Evolutionary conservation across 2,329 filamentous ascomycete genomes (phyloP), one percentile per base, ranked within the genome.

Genomic region (Tolypocladium tropicale): DNA sequence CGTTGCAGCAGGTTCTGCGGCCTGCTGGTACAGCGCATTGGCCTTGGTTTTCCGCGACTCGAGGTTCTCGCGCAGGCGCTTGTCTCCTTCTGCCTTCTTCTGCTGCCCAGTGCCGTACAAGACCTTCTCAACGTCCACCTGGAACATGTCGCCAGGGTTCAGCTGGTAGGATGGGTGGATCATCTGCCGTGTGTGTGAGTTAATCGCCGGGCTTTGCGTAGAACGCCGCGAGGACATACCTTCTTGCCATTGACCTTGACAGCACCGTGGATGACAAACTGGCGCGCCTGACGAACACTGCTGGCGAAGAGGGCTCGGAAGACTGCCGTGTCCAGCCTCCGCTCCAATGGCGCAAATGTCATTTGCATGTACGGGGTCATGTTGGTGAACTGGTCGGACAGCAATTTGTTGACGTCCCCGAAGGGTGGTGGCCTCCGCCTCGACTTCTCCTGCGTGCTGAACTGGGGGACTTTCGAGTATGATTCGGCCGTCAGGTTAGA

Each of bases 141-240:
- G 90, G 79, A 99, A 99, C 84, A 99, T 90, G 70, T 99, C 94
- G 63, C 94, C 94, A 3, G 94, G 95, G 72, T 99, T 99, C 41
- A 99, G 82, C 61, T 91, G 85, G 72, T 99, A 99, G 55, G 90
- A 88, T 10, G 94, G 92, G 68, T 94, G 89, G 60, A 82, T 79
- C 89, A 97, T 96, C 93, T 96, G 55, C 48, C n/a, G 48, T 37
- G 28, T n/a, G 11, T 10, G 53, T 63, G n/a, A 61, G 58, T 37
- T 21, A 32, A 16, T 10, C 1, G 30, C 3, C 30, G 57, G 54
- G 52, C 4, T 33, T 11, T 32, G 28, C 18, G 2, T 16, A 12
- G 25, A 50, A 33, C 14, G 18, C 14, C 18, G 18, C 14, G 43
- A 3, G 36, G 37, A 64, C 74, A 46, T 72, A 95, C 92, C 84